Conservation (phyloP, 2,329 filamentous ascomycete genomes). For the Myrmaecium sp. region DNA sequence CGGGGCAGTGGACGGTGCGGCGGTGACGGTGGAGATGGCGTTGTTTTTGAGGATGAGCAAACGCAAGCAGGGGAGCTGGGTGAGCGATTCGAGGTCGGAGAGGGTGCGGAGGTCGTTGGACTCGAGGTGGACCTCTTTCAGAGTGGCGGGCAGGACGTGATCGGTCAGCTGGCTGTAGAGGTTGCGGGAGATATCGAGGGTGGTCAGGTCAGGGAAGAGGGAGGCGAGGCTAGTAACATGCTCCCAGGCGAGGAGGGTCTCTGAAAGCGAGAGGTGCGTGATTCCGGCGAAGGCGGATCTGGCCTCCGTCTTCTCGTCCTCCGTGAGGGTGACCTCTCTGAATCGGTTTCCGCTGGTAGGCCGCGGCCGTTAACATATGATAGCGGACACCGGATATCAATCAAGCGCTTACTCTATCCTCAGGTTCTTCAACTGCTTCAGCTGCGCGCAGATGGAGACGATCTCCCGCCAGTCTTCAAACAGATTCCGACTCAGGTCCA, state of each 20-base stretch:
- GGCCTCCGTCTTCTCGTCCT: conserved; percentile 10
- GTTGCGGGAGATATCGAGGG: conserved; percentile 30
- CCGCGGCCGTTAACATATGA: conserved; percentile 7
- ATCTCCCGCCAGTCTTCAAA: conserved; percentile 53
- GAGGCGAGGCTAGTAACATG: conserved; percentile 23
- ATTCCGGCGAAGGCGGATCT: conserved; percentile 18
- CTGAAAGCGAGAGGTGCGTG: conserved; percentile 31
- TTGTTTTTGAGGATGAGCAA: conserved; percentile 56
- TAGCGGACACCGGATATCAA: conserved; percentile 2
- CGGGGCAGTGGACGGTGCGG: conserved; percentile 6
- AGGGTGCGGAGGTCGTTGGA: conserved; percentile 51
- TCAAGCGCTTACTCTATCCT: conserved; percentile 47
- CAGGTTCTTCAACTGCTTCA: conserved; percentile 49
- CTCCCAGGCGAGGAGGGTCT: conserved; percentile 25
- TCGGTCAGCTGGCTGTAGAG: conserved; percentile 16
- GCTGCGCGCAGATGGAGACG: conserved; percentile 50
- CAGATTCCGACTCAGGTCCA: conserved; percentile 75
- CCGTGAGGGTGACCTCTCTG: conserved; percentile 14
- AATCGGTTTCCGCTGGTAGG: conserved; percentile 56
- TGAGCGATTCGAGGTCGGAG: conserved; percentile 40
- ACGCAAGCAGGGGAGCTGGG: conserved; percentile 36
- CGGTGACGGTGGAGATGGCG: conserved; percentile 35
- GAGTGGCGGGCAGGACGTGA: conserved; percentile 27
- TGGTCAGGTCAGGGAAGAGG: conserved; percentile 38
- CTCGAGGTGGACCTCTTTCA: conserved; percentile 52